Percentiles rank a stretch among this genome's conserved stretches.
Conservation (phyloP, 305 asterid species). For the Euphrasia arctica region DNA sequence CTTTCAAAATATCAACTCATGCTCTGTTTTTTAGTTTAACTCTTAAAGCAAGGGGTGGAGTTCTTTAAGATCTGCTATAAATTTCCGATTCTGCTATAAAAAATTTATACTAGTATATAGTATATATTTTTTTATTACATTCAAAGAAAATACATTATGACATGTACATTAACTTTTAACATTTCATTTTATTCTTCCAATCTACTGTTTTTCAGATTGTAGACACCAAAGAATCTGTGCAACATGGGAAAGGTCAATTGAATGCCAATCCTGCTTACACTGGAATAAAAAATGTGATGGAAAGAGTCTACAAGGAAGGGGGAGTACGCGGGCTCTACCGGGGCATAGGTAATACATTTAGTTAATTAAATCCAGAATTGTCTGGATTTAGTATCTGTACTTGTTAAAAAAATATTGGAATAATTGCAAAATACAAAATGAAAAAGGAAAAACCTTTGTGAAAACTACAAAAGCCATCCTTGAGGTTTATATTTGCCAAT, state of each 20-base stretch:
- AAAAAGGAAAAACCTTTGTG: neutral
- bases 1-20: neutral
- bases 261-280: conserved; percentile 52
- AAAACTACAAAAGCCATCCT: neutral
- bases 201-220: conserved; percentile 40
- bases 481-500: neutral
- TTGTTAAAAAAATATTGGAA: neutral
- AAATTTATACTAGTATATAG: too few species aligned
- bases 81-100: too few species aligned
- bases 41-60: neutral
- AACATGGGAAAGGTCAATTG: conserved; percentile 35
- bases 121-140: neutral
- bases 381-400: too few species aligned
- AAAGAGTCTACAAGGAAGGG: conserved; percentile 73
- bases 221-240: conserved; percentile 46
- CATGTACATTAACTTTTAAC: neutral
- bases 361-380: neutral
- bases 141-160: neutral
- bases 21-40: neutral
- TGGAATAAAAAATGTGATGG: conserved; percentile 72
- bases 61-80: neutral
- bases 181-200: neutral
- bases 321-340: conserved; percentile 86
- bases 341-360: conserved; percentile 64
- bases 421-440: too few species aligned